A percentile compares a stretch with the other conserved stretches of the same genome.
These are phyloP conservation scores for Paratinospora sagittata DNA, from an alignment of 164 flowering plant genomes.

Conservation along the genomic window DNA sequence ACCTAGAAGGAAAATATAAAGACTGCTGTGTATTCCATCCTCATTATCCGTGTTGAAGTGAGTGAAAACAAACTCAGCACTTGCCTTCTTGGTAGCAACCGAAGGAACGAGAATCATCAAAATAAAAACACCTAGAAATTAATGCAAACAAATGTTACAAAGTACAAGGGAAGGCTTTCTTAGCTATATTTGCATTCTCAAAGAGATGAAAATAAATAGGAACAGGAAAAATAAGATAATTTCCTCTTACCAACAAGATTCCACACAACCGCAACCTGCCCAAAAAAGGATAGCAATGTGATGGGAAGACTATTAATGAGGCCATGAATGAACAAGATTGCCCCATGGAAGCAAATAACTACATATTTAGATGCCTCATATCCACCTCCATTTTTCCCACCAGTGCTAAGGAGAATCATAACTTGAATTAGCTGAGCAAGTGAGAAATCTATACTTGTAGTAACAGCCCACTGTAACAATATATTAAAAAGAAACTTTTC, in stretches of 20 bases:
- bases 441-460: conserved; percentile 85
- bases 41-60: conserved; percentile 86
- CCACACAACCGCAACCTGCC: conserved; percentile 90
- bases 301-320: conserved; percentile 79
- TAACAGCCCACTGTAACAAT: conserved; percentile 93
- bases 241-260: conserved; percentile 56
- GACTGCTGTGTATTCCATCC: conserved; percentile 55
- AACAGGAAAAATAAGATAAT: neutral
- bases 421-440: conserved; percentile 89
- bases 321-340: conserved; percentile 65
- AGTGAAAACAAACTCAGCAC: conserved; percentile 78
- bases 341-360: conserved; percentile 66
- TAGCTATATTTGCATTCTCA: no score
- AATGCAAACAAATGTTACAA: neutral
- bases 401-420: conserved; percentile 86
- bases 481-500: no score
- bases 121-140: conserved; percentile 62
- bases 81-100: conserved; percentile 72
- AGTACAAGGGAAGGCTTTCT: neutral
- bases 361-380: conserved; percentile 77
- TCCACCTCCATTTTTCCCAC: conserved; percentile 89
- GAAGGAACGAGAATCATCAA: conserved; percentile 78
- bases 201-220: no score
- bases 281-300: conserved; percentile 68
- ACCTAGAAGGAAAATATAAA: conserved; percentile 77